A percentile compares a stretch with the other conserved stretches of the same genome.
Conservation (phyloP, 306 rosid species). For the Rosa persica region DNA sequence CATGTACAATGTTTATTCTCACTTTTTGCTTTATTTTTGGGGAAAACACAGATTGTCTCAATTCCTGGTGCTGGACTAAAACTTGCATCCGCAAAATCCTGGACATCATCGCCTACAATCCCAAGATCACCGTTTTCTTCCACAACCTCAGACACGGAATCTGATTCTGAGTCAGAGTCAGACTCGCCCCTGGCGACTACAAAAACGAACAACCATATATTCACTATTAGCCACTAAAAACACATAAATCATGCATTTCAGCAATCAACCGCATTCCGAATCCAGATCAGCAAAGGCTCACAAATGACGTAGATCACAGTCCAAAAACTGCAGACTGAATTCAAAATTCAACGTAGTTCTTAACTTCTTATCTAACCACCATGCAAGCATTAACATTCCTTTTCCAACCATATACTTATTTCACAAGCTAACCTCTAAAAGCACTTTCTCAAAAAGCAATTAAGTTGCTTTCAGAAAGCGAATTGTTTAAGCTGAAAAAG, state of each 20-base stretch:
- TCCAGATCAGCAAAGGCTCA: neutral
- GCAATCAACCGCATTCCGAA: neutral
- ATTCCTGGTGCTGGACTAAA: slow-evolving; percentile 74
- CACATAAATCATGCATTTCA: neutral
- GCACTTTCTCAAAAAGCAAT: neutral
- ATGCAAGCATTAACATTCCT: neutral
- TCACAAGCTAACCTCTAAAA: neutral
- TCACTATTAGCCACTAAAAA: neutral
- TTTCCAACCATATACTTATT: neutral
- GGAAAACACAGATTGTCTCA: slow-evolving; percentile 68
- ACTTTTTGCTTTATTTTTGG: slow-evolving; percentile 72
- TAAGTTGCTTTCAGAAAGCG: neutral
- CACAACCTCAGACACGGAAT: slow-evolving; percentile 37
- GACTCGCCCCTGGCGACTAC: slow-evolving; percentile 75
- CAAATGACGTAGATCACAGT: neutral
- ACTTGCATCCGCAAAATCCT: slow-evolving; percentile 61
- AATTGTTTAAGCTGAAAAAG: neutral
- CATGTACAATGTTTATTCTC: slow-evolving; percentile 17
- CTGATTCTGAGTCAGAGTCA: slow-evolving; percentile 53
- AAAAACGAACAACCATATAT: slow-evolving; percentile 5
- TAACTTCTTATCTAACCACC: neutral
- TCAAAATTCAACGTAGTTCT: neutral
- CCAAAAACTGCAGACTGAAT: neutral
- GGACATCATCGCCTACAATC: slow-evolving; percentile 67
- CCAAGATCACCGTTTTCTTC: slow-evolving; percentile 75